Base-by-base conservation (phyloP, 192 early-diverging fungal species). In the Paraglomus brasilianum region DNA sequence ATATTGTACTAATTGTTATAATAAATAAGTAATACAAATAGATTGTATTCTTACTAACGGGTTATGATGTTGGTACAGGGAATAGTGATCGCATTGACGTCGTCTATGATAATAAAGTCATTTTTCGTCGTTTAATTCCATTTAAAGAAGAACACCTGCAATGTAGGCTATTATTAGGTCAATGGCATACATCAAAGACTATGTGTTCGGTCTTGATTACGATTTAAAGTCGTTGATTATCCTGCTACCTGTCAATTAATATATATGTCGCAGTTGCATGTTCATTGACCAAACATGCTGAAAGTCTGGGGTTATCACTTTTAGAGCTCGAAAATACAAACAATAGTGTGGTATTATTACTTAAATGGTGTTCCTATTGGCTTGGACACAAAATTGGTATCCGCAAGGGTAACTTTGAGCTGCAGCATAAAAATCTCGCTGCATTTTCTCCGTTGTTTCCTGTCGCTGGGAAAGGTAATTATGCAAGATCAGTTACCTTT, bases 281-380 rank as follows among this genome's bases (percentile, higher is more conserved):
- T 30, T 1, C 30, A 30, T 30, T 30, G 3, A 30, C 30, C 1
- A 30, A 1, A 2, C 3, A 30, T 30, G 30, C 30, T 2, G 1
- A 30, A 30, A 30, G 30, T 30, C 30, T 30, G 1, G 30, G 30
- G 3, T 3, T 30, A 3, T 1, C 30, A 30, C 30, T 30, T 30
- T 30, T 3, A 30, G 30, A 30, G 1, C 30, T 30, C 3, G 30
- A 30, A 30, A 1, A 30, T 30, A 30, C 30, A 30, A 50, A 48
- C 40, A 36, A 65, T 50, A 46, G 61, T 64, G 30, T 65, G 62
- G 36, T 65, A 43, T 46, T n/a, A 49, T 1, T 65, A 38, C 50
- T 65, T n/a, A 3, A 49, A 49, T 65, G 43, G 45, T 6, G 8
- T 47, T 42, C 24, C 13, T 53, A 53, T 53, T 53, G 19, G 24